These are phyloP conservation scores for Balamuthia mandrillaris DNA, from an alignment of 208 protist genomes.

Conservation along the genomic window DNA sequence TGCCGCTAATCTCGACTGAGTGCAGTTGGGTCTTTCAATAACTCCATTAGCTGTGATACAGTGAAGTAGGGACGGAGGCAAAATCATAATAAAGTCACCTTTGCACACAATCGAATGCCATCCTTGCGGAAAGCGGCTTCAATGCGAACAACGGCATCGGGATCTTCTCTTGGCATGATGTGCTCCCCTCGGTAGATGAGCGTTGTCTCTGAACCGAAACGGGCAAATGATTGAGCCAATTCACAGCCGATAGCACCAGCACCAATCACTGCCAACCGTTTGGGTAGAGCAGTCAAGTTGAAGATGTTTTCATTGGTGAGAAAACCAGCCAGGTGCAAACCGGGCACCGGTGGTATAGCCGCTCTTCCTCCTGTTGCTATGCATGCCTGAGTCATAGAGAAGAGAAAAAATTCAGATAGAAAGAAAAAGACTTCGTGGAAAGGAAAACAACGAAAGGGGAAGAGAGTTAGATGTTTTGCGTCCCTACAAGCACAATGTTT, in stretches of 20 bases:
- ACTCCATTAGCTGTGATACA: too few relatives aligned
- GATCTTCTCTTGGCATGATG: conserved; percentile 44
- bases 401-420: too few relatives aligned
- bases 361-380: conserved; percentile 41
- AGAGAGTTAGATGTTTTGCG: neutral
- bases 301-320: conserved; percentile 61
- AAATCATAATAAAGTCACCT: too few relatives aligned
- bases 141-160: conserved; percentile 28
- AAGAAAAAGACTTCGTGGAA: too few relatives aligned
- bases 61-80: too few relatives aligned
- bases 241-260: conserved; percentile 59
- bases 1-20: too few relatives aligned
- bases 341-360: neutral
- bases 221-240: conserved; percentile 57
- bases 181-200: conserved; percentile 19
- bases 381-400: too few relatives aligned
- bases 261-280: conserved; percentile 54
- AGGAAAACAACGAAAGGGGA: too few relatives aligned
- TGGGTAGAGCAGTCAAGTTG: conserved; percentile 54
- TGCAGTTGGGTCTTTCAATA: too few relatives aligned
- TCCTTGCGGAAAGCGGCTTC: too few relatives aligned
- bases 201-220: conserved; percentile 50
- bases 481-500: too few relatives aligned
- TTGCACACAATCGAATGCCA: conserved; percentile 30
- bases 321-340: neutral